phyloP scores from a whole-genome alignment of 805 yeast species.

The Wickerhamomyces strasburgensis region DNA sequence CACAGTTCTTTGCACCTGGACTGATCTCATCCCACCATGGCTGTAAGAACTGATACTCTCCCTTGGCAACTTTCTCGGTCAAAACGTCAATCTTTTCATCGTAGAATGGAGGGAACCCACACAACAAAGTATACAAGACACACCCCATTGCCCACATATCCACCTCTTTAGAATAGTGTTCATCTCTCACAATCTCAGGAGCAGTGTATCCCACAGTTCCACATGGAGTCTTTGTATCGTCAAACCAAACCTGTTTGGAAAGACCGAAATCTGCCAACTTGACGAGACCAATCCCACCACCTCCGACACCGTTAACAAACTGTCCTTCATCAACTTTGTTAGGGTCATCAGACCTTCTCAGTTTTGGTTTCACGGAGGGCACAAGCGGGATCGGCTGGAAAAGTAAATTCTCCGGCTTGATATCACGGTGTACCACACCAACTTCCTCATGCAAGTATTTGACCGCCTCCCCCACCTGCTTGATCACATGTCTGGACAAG shows the following conservation, averaged over 20 bases:
- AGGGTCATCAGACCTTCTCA: constrained; percentile 53
- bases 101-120: constrained; percentile 74
- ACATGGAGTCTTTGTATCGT: constrained; percentile 62
- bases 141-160: constrained; percentile 76
- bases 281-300: constrained; percentile 59
- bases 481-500: constrained; percentile 56
- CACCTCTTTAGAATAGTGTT: constrained; percentile 59
- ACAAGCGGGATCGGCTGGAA: constrained; percentile 42
- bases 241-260: constrained; percentile 50
- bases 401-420: constrained; percentile 90
- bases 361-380: constrained; percentile 11
- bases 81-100: constrained; percentile 62
- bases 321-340: constrained; percentile 59
- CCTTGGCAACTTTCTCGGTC: constrained; percentile 63
- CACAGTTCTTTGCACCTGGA: constrained; percentile 63
- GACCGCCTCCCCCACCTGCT: constrained; percentile 77
- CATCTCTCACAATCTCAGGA: constrained; percentile 61
- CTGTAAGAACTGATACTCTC: constrained; percentile 65
- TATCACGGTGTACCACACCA: constrained; percentile 93
- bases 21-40: constrained; percentile 92
- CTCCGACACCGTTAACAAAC: constrained; percentile 48
- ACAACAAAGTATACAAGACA: constrained; percentile 59
- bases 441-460: constrained; percentile 88
- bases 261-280: constrained; percentile 70
- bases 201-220: constrained; percentile 76